Percentiles rank a stretch among this genome's conserved stretches.
phyloP scores from a whole-genome alignment of 164 flowering plant genomes.

The Piper longum region DNA sequence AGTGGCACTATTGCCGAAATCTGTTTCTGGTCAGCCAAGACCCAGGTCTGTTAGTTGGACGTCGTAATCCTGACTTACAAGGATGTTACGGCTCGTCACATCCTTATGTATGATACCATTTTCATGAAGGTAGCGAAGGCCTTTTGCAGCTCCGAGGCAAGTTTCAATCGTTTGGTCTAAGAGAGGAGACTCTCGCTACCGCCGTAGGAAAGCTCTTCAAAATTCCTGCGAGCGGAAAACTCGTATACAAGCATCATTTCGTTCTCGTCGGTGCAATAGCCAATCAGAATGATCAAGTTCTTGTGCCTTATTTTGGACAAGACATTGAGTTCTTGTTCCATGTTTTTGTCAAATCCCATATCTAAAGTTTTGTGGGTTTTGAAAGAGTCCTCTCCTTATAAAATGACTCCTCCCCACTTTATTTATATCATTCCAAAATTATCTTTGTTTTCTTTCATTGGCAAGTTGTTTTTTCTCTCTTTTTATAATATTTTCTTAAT shows the following conservation, averaged over 20 bases:
- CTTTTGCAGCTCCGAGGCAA: constrained; percentile 21
- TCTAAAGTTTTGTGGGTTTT: too few species aligned
- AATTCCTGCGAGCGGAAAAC: constrained; percentile 23
- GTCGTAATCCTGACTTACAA: not conserved
- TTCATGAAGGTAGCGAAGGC: constrained; percentile 18
- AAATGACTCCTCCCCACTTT: too few species aligned
- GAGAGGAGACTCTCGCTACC: constrained; percentile 6
- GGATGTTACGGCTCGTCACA: constrained; percentile 1
- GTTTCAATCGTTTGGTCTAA: constrained; percentile 20
- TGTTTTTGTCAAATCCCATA: too few species aligned
- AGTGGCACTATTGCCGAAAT: not conserved
- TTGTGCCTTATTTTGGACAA: constrained; percentile 20
- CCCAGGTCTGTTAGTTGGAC: constrained; percentile 5
- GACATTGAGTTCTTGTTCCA: too few species aligned
- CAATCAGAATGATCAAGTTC: not conserved
- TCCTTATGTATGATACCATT: constrained; percentile 17
- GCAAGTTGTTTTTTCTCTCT: too few species aligned
- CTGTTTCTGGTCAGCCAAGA: not conserved
- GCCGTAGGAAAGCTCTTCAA: constrained; percentile 16
- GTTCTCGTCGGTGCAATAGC: not conserved
- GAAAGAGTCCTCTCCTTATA: too few species aligned
- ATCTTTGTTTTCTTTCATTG: too few species aligned
- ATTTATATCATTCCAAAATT: too few species aligned
- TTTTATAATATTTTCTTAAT: too few species aligned
- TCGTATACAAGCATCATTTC: constrained; percentile 26